phyloP scores from a whole-genome alignment of 2,329 filamentous ascomycete species.

The Fusarium stilboides region DNA sequence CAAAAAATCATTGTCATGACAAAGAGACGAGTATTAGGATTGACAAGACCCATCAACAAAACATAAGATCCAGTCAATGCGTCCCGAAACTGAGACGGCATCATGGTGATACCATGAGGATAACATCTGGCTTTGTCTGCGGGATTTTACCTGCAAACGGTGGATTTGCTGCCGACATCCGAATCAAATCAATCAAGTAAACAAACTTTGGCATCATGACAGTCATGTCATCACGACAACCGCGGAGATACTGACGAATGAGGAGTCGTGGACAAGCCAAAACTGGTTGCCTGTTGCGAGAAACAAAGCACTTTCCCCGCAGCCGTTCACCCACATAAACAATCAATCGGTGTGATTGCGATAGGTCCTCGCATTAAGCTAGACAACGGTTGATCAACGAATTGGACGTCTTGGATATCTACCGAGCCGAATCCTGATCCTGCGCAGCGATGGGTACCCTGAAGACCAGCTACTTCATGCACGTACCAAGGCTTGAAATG shows the following conservation, averaged over 20 bases:
- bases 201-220: slow-evolving; percentile 39
- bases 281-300: slow-evolving; percentile 15
- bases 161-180: slow-evolving; percentile 16
- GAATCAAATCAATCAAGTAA: slow-evolving; percentile 31
- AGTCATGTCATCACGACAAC: slow-evolving; percentile 31
- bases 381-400: slow-evolving; percentile 9
- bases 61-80: slow-evolving; percentile 6
- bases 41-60: slow-evolving; percentile 1
- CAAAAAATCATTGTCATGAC: slow-evolving; percentile 19
- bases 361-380: slow-evolving; percentile 21
- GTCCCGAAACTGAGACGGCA: slow-evolving; percentile 8
- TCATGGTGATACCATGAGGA: slow-evolving; percentile 23
- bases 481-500: slow-evolving; percentile 17
- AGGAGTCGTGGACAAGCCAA: slow-evolving; percentile 16
- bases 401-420: slow-evolving; percentile 7
- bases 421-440: slow-evolving; percentile 10
- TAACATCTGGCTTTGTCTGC: slow-evolving; percentile 2
- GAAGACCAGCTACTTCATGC: neutral
- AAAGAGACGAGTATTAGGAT: slow-evolving; percentile 6
- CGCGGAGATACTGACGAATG: slow-evolving; percentile 31
- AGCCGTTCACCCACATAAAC: slow-evolving; percentile 34
- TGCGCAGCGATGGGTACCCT: slow-evolving; percentile 13
- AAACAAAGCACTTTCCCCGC: slow-evolving; percentile 39
- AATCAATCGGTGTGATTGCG: slow-evolving; percentile 34
- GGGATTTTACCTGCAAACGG: slow-evolving; percentile 22